Evolutionary conservation across 352 stramenopile genomes (phyloP), one percentile per base, ranked within the genome.

Genomic region (Aphanomyces astaci): DNA sequence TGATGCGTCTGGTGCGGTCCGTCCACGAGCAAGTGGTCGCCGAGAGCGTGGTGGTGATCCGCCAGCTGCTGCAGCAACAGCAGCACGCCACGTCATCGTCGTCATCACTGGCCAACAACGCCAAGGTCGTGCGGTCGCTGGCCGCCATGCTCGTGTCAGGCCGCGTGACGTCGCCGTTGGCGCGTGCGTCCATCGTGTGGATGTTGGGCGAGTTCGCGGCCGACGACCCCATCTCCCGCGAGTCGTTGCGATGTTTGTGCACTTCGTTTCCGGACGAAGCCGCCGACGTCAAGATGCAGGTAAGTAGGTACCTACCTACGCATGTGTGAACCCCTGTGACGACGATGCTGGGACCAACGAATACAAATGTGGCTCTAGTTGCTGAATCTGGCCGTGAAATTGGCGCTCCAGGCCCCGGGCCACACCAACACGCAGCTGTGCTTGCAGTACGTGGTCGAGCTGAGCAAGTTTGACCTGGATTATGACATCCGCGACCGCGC

Each of bases 31-130:
- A 89, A 51, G 92, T 99, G 17, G 90, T 98, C 5, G 94, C 94
- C 15, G 90, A 98, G 72, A 97, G 91, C 46, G 90, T 98, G 10
- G 79, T 97, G n/a, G 94, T 97, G 31, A 97, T 98, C 64, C 90
- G 96, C 30, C 88, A 95, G 60, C 86, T 99, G 24, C 75, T 99
- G 43, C 87, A 98, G 75, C 91, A 98, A 64, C 75, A 92, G 17
- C 55, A 69, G 15, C 51, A 59, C 13, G 5, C 15, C 5, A n/a
- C 15, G 0, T 4, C 68, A 31, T 49, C 48, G n/a, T 43, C 72
- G 22, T 73, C 78, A 25, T 69, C 77, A 1, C 81, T 95, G 7
- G 82, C 95, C 48, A 83, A 88, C 72, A 82, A 72, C 33, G 81
- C 86, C 31, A 80, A 77, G 27, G 82, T 95, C 0, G 86, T 96